Conservation (phyloP, 2,329 filamentous ascomycete genomes). For the Akanthomyces dipterigenus region DNA sequence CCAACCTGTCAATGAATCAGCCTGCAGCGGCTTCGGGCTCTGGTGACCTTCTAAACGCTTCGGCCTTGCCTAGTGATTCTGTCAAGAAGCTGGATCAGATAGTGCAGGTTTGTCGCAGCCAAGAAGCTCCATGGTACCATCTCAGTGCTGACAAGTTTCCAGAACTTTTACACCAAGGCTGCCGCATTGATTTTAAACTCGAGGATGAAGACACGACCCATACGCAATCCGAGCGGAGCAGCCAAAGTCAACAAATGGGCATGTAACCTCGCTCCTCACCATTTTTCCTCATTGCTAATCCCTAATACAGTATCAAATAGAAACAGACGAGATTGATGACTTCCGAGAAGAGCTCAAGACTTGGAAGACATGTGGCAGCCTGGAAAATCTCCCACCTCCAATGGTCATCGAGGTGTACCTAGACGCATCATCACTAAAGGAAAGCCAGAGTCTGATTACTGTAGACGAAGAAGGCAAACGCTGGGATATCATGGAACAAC, state of each 20-base stretch:
- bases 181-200: constrained; percentile 79
- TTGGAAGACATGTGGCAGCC: constrained; percentile 76
- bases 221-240: constrained; percentile 30
- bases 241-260: constrained; percentile 82
- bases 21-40: constrained; percentile 39
- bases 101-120: constrained; percentile 58
- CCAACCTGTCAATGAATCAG: constrained; percentile 36
- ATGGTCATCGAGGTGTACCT: constrained; percentile 88
- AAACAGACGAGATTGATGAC: constrained; percentile 86
- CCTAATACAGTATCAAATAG: constrained; percentile 74
- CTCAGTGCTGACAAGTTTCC: neutral
- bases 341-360: constrained; percentile 72
- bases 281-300: constrained; percentile 13
- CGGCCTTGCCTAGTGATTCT: constrained; percentile 55
- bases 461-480: constrained; percentile 84
- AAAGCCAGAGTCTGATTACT: constrained; percentile 80
- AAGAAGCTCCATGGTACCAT: neutral
- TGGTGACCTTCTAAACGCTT: constrained; percentile 34
- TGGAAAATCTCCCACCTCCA: constrained; percentile 70
- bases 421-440: constrained; percentile 69
- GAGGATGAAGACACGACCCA: constrained; percentile 61
- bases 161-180: constrained; percentile 91
- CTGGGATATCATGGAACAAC: constrained; percentile 83
- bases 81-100: constrained; percentile 85
- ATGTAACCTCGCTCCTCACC: constrained; percentile 28